These are phyloP conservation scores for Dichotomocladium elegans DNA, from an alignment of 371 early-diverging fungal genomes.

Conservation along the genomic window DNA sequence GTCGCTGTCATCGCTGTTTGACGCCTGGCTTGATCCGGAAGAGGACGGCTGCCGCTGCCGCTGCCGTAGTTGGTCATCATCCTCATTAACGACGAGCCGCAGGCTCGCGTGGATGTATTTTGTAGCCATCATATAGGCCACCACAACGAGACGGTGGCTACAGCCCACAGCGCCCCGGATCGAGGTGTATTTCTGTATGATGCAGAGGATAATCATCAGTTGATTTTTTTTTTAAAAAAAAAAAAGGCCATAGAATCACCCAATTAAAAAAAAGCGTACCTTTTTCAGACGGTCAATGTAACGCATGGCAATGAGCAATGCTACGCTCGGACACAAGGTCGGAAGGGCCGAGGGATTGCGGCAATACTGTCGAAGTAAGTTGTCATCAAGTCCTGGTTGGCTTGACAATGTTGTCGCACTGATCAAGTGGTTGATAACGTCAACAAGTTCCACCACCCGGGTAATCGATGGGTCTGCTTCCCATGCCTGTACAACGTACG, in stretches of 20 bases:
- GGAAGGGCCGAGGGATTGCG: constrained; percentile 27
- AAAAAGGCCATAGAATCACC: too few species aligned
- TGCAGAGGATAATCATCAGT: background rate
- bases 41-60: constrained; percentile 8
- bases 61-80: constrained; percentile 9
- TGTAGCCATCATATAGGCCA: constrained; percentile 57
- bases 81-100: constrained; percentile 25
- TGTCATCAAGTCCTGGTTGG: too few species aligned
- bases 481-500: constrained; percentile 38
- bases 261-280: constrained; percentile 36
- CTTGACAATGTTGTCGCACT: constrained; percentile 22
- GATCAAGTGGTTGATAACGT: constrained; percentile 28
- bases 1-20: too few species aligned
- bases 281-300: constrained; percentile 57
- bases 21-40: too few species aligned
- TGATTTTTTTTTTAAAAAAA: constrained; percentile 5
- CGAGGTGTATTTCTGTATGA: constrained; percentile 43
- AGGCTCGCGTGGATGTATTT: constrained; percentile 50
- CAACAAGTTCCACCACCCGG: constrained; percentile 21
- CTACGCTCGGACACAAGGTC: constrained; percentile 42
- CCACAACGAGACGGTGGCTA: constrained; percentile 49
- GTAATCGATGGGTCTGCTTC: constrained; percentile 29
- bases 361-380: constrained; percentile 25
- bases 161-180: constrained; percentile 54
- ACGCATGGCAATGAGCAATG: constrained; percentile 49